Percentiles rank a stretch among this genome's conserved stretches.
phyloP scores from a whole-genome alignment of 345 rosid genomes.

The Streptanthus diversifolius region DNA sequence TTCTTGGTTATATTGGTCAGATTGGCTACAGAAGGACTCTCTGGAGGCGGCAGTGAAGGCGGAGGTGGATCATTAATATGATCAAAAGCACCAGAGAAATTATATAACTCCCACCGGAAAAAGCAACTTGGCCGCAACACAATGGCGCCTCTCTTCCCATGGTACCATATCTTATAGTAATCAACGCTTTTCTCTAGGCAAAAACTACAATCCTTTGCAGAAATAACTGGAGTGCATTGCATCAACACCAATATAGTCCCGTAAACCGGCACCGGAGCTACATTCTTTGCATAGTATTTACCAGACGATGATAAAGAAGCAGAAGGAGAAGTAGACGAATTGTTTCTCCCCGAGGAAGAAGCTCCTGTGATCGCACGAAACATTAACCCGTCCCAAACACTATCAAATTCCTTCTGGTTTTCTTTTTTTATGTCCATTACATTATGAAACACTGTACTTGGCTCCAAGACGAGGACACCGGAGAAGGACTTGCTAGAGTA shows the following conservation, averaged over 20 bases:
- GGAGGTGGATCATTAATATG: background rate
- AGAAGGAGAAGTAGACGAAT: background rate
- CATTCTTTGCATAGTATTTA: constrained; percentile 12
- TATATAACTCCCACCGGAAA: constrained; percentile 34
- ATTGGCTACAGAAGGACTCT: background rate
- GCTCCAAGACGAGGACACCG: background rate
- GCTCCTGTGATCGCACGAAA: background rate
- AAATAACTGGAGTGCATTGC: constrained; percentile 28
- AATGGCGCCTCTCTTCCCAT: constrained; percentile 20
- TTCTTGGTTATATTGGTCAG: background rate
- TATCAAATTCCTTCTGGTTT: constrained; percentile 3
- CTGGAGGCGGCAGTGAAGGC: background rate
- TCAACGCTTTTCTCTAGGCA: constrained; percentile 1
- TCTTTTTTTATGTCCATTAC: background rate
- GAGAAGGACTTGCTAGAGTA: constrained; percentile 36
- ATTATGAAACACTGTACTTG: background rate
- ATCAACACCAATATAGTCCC: background rate
- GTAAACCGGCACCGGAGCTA: constrained; percentile 1
- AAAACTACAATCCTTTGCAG: constrained; percentile 12
- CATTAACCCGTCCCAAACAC: constrained; percentile 14
- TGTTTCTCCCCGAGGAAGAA: constrained; percentile 5
- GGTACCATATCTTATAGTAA: background rate
- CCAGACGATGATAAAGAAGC: background rate
- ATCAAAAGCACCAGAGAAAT: constrained; percentile 25
- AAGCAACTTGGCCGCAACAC: constrained; percentile 28